Evolutionary conservation across 768 basidiomycete species (phyloP), one percentile per base, ranked within the genome.

Genomic region (Psilocybe subaeruginosa): DNA sequence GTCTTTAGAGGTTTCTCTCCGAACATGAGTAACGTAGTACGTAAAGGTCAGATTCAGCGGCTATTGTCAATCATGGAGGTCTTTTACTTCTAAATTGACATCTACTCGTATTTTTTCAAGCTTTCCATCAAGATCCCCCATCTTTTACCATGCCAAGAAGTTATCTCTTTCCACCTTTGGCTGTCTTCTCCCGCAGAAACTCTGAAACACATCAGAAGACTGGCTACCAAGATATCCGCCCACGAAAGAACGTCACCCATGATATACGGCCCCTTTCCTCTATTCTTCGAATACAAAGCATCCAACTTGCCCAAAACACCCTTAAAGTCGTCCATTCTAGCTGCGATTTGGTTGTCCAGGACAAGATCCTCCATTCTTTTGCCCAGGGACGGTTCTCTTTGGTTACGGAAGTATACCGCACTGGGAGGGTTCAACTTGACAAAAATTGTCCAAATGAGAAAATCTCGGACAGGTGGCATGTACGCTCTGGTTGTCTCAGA

Each of bases 171-270:
- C 68, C 68, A 69, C 48, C 67, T 62, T 19, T 57, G 17, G 11
- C 66, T 65, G n/a, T 65, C 64, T 23, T 66, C 64, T 4, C 67
- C 69, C 41, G 50, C 60, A 14, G 62, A 35, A 3, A 55, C 29
- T 41, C 62, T 64, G 17, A 64, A 11, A 47, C 41, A 52, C 0
- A 68, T 17, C 5, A 78, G 50, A 27, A 64, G 65, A 4, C 64
- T 59, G 3, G 66, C 80, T 31, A 81, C 46, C 3, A 71, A 62
- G 23, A 82, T 66, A 68, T 85, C 83, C 4, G 73, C 74, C 65
- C 74, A 82, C 0, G 72, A 72, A 23, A 74, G 54, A 8, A 62
- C 65, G 17, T 77, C 67, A 3, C 80, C 80, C 62, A 77, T 68
- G 17, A 80, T 51, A 48, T 67, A 78, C 17, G 69, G 72, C 1